Evolutionary conservation across 2,329 filamentous ascomycete species (phyloP).

Genomic region (Elsinoe fawcettii): DNA sequence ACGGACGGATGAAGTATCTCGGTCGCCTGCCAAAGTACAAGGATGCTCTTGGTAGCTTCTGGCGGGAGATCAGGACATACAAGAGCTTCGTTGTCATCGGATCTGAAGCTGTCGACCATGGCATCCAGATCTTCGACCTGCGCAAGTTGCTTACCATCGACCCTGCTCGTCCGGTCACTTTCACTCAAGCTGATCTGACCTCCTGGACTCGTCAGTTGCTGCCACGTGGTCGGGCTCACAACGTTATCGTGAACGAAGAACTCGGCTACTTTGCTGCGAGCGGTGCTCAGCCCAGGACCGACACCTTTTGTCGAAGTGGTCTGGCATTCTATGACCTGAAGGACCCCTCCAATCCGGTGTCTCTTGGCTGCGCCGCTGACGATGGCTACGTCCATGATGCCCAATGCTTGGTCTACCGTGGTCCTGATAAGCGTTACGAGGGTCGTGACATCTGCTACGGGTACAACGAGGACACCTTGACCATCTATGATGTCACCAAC

Average conservation of each 20-base stretch:
- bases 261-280: conserved; percentile 40
- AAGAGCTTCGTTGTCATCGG: conserved; percentile 39
- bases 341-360: conserved; percentile 43
- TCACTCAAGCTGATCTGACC: conserved; percentile 18
- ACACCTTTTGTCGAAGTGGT: conserved; percentile 39
- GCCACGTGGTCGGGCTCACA: conserved; percentile 44
- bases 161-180: conserved; percentile 39
- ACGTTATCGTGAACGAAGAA: conserved; percentile 47
- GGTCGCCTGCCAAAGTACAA: conserved; percentile 47
- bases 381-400: conserved; percentile 53
- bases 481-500: conserved; percentile 40
- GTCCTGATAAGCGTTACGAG: conserved; percentile 40
- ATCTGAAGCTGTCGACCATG: conserved; percentile 43
- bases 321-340: conserved; percentile 48
- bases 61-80: conserved; percentile 46
- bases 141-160: conserved; percentile 46
- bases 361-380: conserved; percentile 42
- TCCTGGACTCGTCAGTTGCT: conserved; percentile 28
- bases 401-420: conserved; percentile 47
- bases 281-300: conserved; percentile 35
- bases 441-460: conserved; percentile 46
- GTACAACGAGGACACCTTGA: conserved; percentile 43
- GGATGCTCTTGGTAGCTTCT: conserved; percentile 40
- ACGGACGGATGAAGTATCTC: conserved; percentile 46
- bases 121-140: conserved; percentile 58